Evolutionary conservation across 2,329 filamentous ascomycete genomes (phyloP), one percentile per base, ranked within the genome.

Genomic region (Alternaria tenuissima): DNA sequence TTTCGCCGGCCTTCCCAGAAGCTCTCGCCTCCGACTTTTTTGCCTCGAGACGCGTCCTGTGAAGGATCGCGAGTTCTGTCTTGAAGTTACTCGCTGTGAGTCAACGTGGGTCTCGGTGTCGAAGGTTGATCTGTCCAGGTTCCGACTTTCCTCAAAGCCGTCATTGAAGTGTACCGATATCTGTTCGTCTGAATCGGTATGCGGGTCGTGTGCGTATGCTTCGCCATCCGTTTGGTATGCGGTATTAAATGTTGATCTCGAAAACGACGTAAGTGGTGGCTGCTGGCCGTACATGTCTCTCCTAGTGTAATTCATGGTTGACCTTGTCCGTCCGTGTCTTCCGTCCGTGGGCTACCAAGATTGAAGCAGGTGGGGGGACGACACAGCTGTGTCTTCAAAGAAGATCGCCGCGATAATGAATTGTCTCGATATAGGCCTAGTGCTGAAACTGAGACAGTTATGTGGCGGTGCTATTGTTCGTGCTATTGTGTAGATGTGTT

Each of bases 11-110:
- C 71, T 88, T 82, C 22, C 83, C 82, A 72, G 59, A 69, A 86
- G 87, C 69, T 90, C 88, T 53, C 88, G 83, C 30, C 85, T 83
- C 55, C 84, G 84, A 4, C 88, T 91, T 71, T 84, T 89, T 22
- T 78, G 73, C 54, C 80, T 73, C 20, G 73, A 74, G 12, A 77
- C 69, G 58, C 78, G 80, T 30, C 76, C 71, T 20, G 71, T 61
- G 24, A 71, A 77, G 14, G 76, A 75, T 36, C 69, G 72, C 20
- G 76, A 77, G 57, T 49, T 76, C 11, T 73, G 71, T 63, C 74
- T 77, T 32, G 73, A 59, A 59, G 70, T 65, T 18, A 70, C 68
- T 57, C 66, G 73, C 38, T 71, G 65, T 7, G 69, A 65, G 34
- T 74, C 68, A 46, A 64, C 62, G 24, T 75, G 72, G 5, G 71